Conservation (phyloP, 768 basidiomycete species). For the Hypholoma sublateritium region DNA sequence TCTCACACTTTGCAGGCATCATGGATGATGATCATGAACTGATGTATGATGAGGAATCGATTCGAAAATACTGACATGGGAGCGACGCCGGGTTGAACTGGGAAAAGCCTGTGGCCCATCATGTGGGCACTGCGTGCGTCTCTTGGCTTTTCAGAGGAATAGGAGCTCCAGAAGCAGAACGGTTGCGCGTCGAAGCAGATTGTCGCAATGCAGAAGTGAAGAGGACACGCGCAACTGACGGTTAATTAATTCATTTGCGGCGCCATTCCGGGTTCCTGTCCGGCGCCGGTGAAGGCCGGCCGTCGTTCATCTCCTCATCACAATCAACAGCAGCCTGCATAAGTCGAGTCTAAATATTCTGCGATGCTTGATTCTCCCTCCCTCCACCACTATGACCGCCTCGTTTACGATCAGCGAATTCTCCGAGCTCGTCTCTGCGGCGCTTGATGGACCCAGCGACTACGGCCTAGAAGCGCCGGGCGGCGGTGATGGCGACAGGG, state of each 20-base stretch:
- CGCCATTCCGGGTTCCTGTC: background rate
- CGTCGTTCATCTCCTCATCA: background rate
- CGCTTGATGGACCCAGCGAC: background rate
- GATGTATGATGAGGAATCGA: background rate
- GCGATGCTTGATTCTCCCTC: background rate
- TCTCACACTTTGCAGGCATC: background rate
- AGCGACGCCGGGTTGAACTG: background rate
- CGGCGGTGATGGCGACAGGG: background rate
- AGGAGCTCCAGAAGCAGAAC: background rate
- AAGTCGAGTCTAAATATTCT: background rate
- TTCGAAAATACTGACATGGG: background rate
- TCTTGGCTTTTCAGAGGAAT: background rate
- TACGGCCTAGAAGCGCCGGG: background rate
- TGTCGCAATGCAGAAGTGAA: background rate
- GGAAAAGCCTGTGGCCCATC: no score
- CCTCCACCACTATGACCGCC: background rate
- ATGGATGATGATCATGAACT: background rate
- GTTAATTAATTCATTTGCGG: constrained; percentile 6
- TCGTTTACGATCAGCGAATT: constrained; percentile 3
- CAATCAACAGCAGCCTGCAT: constrained; percentile 1
- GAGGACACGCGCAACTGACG: background rate
- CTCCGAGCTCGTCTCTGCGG: constrained; percentile 1
- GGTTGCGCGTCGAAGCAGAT: background rate
- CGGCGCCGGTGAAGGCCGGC: background rate
- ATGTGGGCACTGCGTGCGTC: no score